phyloP scores from a whole-genome alignment of 163 green algal genomes.

The Chlamydomonas reinhardtii region DNA sequence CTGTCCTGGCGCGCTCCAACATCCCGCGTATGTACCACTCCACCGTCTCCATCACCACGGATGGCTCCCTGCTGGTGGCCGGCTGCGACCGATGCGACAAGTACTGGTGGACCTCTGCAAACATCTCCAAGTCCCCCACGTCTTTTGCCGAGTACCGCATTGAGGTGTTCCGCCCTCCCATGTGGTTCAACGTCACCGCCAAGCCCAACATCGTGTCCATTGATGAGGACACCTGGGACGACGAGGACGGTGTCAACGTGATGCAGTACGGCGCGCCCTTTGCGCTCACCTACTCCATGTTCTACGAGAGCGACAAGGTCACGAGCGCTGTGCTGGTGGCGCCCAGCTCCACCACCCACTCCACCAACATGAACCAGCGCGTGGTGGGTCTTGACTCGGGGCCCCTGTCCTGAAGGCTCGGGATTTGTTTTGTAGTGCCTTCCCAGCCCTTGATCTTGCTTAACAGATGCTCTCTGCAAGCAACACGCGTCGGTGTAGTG shows the following conservation, averaged over 20 bases:
- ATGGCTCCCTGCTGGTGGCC: constrained; percentile 54
- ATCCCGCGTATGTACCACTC: constrained; percentile 62
- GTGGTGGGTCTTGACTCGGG: constrained; percentile 10
- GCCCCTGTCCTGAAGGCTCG: too few species aligned
- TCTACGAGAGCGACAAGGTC: background rate
- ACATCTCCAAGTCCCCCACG: constrained; percentile 15
- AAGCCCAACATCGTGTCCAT: constrained; percentile 1
- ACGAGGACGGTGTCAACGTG: background rate
- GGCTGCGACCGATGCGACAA: constrained; percentile 59
- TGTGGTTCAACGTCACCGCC: constrained; percentile 9
- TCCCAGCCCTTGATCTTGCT: too few species aligned
- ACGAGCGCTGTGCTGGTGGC: constrained; percentile 10
- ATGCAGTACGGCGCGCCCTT: constrained; percentile 20
- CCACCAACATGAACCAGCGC: constrained; percentile 26
- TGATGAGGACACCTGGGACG: background rate
- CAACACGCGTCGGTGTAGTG: too few species aligned
- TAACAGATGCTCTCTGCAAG: too few species aligned
- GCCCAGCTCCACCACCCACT: constrained; percentile 31
- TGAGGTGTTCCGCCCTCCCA: constrained; percentile 14
- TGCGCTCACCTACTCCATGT: background rate
- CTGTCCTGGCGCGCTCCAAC: constrained; percentile 20
- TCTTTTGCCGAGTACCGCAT: constrained; percentile 14
- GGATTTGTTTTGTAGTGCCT: too few species aligned
- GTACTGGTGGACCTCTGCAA: background rate
- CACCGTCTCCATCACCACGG: constrained; percentile 47